Conservation (phyloP, 345 rosid genomes). For the Camelina hispida region DNA sequence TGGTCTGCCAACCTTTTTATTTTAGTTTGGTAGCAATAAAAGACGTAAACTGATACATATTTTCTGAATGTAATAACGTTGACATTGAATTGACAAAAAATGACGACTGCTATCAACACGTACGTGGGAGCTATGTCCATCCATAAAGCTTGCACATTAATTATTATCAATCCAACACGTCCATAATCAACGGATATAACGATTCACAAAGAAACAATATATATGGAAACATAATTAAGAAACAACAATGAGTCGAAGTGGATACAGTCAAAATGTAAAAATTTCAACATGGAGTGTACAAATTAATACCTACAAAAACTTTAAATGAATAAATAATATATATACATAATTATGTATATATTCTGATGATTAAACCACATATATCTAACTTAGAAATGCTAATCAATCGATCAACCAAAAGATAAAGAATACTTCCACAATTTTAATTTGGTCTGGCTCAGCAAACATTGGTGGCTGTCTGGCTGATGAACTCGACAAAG, state of each 20-base stretch:
- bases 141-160: background rate
- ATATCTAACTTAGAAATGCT: background rate
- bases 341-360: background rate
- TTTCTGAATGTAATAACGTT: background rate
- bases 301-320: background rate
- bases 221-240: background rate
- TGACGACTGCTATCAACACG: slow-evolving; percentile 3
- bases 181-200: no score
- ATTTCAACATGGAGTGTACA: background rate
- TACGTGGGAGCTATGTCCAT: background rate
- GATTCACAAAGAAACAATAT: no score
- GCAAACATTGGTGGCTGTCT: slow-evolving; percentile 1
- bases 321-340: background rate
- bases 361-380: background rate
- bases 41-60: background rate
- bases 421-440: background rate
- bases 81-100: slow-evolving; percentile 8
- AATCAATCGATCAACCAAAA: background rate
- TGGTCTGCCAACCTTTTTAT: slow-evolving; percentile 23
- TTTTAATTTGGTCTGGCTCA: background rate
- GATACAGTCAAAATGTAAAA: background rate
- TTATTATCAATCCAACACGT: no score
- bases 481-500: slow-evolving; percentile 2
- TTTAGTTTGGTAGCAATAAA: slow-evolving; percentile 9
- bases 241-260: background rate